Evolutionary conservation across 495 filamentous ascomycete species (phyloP).

Genomic region (Cudoniella acicularis): DNA sequence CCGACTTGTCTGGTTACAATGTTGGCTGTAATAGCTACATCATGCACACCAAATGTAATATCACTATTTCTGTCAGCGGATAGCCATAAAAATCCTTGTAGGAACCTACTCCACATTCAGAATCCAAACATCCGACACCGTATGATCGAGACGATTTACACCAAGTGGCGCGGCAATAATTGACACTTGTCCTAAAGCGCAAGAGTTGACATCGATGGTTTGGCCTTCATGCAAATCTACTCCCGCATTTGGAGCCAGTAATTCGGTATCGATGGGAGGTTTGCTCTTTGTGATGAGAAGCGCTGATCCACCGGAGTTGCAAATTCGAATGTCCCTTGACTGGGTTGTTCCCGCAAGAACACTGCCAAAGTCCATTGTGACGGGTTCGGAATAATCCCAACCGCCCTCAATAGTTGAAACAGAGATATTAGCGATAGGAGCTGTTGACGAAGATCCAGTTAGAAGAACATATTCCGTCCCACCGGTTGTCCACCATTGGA

Average conservation of each 20-base stretch:
- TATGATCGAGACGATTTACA: constrained; percentile 10
- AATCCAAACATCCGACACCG: constrained; percentile 17
- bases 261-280: constrained; percentile 14
- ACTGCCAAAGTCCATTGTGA: constrained; percentile 31
- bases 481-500: constrained; percentile 30
- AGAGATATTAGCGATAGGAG: constrained; percentile 30
- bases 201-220: constrained; percentile 14
- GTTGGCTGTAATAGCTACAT: constrained; percentile 15
- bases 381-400: constrained; percentile 20
- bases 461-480: constrained; percentile 29
- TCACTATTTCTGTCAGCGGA: background rate
- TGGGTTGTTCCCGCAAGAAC: constrained; percentile 26
- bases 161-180: constrained; percentile 16
- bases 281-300: constrained; percentile 34
- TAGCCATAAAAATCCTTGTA: background rate
- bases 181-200: constrained; percentile 10
- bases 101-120: constrained; percentile 18
- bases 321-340: constrained; percentile 26
- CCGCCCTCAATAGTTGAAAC: constrained; percentile 29
- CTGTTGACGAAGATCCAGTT: constrained; percentile 19
- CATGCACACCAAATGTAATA: constrained; percentile 19
- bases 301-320: constrained; percentile 30
- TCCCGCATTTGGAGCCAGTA: constrained; percentile 11
- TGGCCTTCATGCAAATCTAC: constrained; percentile 20
- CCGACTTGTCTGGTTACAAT: constrained; percentile 24